phyloP scores from a whole-genome alignment of 2,329 filamentous ascomycete genomes.

The Cyphellophora attinorum region DNA sequence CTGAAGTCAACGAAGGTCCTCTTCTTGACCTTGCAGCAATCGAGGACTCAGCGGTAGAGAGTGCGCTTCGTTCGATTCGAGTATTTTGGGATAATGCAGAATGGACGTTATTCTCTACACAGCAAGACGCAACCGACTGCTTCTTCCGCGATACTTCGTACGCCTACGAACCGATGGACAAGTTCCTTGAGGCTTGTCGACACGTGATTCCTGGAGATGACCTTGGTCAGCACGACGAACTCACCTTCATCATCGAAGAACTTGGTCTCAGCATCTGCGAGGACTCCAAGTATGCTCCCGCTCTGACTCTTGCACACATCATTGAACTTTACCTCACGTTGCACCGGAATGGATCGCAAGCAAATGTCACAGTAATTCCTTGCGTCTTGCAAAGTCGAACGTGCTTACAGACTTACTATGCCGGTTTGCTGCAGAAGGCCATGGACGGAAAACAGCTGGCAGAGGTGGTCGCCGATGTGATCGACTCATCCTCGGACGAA shows the following conservation, averaged over 20 bases:
- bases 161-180: slow-evolving; percentile 41
- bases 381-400: slow-evolving; percentile 46
- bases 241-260: slow-evolving; percentile 45
- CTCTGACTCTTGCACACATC: slow-evolving; percentile 46
- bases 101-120: slow-evolving; percentile 16
- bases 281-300: slow-evolving; percentile 39
- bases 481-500: background rate
- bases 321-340: slow-evolving; percentile 51
- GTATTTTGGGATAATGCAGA: background rate
- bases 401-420: slow-evolving; percentile 44
- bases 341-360: slow-evolving; percentile 48
- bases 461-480: slow-evolving; percentile 3
- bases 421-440: slow-evolving; percentile 30
- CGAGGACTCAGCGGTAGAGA: background rate
- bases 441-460: slow-evolving; percentile 8
- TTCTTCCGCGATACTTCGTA: slow-evolving; percentile 49
- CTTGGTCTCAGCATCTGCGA: slow-evolving; percentile 49
- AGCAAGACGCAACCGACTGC: slow-evolving; percentile 43
- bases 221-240: slow-evolving; percentile 46
- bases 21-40: no score
- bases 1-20: background rate
- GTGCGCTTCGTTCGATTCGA: background rate
- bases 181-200: slow-evolving; percentile 49
- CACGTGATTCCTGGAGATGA: slow-evolving; percentile 38
- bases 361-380: slow-evolving; percentile 47